Percentiles rank a stretch among this genome's conserved stretches.
These are phyloP conservation scores for Eudorina sp. DNA, from an alignment of 139 green algal species.

Conservation along the genomic window DNA sequence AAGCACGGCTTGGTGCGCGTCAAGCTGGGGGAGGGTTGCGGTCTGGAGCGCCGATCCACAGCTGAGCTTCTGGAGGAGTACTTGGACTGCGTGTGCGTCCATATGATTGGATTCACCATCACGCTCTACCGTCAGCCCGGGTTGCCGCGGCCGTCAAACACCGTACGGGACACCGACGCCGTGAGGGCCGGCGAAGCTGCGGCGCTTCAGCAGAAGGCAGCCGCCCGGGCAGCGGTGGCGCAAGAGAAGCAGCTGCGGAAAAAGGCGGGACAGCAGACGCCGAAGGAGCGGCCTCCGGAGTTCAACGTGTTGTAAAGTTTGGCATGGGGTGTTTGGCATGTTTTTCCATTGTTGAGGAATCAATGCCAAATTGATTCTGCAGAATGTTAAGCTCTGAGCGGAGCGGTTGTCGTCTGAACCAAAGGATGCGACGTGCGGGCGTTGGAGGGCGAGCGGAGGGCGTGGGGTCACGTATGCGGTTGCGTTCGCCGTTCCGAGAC, in stretches of 20 bases:
- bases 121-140: conserved; percentile 64
- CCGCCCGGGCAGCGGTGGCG: neutral
- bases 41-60: conserved; percentile 54
- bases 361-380: too few relatives aligned
- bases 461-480: too few relatives aligned
- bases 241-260: neutral
- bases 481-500: too few relatives aligned
- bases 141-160: conserved; percentile 60
- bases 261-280: conserved; percentile 23
- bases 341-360: too few relatives aligned
- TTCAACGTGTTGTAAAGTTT: conserved; percentile 41
- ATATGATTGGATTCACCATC: conserved; percentile 69
- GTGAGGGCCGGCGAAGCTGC: neutral
- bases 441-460: too few relatives aligned
- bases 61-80: conserved; percentile 50
- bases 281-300: conserved; percentile 23
- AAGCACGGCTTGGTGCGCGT: conserved; percentile 66
- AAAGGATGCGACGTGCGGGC: too few relatives aligned
- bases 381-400: too few relatives aligned
- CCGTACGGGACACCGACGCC: neutral
- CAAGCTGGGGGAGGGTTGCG: conserved; percentile 61
- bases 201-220: neutral
- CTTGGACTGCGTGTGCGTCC: conserved; percentile 60
- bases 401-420: too few relatives aligned
- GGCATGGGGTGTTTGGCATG: too few relatives aligned